These are phyloP conservation scores for Exophiala aquamarina DNA, from an alignment of 2,329 filamentous ascomycete species.

Conservation along the genomic window DNA sequence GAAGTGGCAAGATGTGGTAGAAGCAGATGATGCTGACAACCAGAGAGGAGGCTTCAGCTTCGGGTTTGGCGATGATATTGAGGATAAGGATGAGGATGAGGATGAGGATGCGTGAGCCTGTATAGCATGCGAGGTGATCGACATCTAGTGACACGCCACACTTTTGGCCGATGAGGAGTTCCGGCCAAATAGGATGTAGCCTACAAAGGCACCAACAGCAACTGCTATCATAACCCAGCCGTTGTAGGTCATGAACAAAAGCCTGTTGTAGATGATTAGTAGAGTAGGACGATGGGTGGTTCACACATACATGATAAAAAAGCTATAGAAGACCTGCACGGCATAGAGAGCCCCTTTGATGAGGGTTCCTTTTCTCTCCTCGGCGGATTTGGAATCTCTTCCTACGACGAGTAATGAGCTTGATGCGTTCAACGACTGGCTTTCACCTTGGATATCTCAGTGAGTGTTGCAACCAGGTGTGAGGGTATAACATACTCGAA, in stretches of 20 bases:
- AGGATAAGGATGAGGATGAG: constrained; percentile 47
- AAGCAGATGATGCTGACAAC: constrained; percentile 41
- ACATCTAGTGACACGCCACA: constrained; percentile 77
- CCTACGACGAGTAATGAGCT: constrained; percentile 76
- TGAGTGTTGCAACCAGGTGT: constrained; percentile 6
- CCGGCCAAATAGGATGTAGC: constrained; percentile 79
- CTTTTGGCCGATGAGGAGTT: constrained; percentile 73
- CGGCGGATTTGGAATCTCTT: constrained; percentile 60
- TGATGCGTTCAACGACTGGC: constrained; percentile 42
- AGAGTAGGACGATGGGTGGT: background rate
- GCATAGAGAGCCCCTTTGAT: constrained; percentile 84
- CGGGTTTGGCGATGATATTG: constrained; percentile 61
- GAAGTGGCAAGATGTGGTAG: constrained; percentile 80
- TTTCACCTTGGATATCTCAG: constrained; percentile 27
- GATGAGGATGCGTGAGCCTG: background rate
- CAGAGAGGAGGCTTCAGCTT: constrained; percentile 61
- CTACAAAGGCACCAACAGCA: constrained; percentile 81
- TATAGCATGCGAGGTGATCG: background rate
- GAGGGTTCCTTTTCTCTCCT: constrained; percentile 69
- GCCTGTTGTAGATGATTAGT: constrained; percentile 54
- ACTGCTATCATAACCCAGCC: constrained; percentile 96
- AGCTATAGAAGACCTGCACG: constrained; percentile 95
- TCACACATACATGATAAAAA: constrained; percentile 86
- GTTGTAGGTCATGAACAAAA: constrained; percentile 99
- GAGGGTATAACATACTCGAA: constrained; percentile 24